phyloP scores from a whole-genome alignment of 768 basidiomycete genomes.

The Lyophyllum atratum region DNA sequence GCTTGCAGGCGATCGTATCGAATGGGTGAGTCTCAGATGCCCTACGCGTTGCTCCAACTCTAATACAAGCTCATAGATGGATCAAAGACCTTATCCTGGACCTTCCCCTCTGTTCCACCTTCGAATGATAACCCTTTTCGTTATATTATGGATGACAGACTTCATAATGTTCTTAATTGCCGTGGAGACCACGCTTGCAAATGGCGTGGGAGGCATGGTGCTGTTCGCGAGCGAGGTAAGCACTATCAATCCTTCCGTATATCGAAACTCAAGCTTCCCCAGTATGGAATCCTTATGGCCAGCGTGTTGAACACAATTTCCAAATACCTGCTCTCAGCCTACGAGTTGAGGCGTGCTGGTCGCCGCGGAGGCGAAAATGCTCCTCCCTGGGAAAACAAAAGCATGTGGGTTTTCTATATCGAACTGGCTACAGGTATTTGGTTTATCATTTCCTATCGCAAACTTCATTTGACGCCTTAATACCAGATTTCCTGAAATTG shows the following conservation, averaged over 20 bases:
- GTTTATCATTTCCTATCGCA: neutral
- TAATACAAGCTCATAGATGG: conserved; percentile 70
- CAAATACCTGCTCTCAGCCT: conserved; percentile 80
- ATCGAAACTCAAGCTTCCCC: conserved; percentile 13
- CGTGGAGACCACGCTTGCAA: conserved; percentile 74
- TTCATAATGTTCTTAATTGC: conserved; percentile 77
- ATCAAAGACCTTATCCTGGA: conserved; percentile 89
- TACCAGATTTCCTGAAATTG: conserved; percentile 88
- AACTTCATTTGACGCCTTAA: conserved; percentile 9
- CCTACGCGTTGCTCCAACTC: neutral
- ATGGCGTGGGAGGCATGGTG: conserved; percentile 89
- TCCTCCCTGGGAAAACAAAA: conserved; percentile 96
- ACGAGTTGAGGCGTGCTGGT: conserved; percentile 81
- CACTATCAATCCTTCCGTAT: conserved; percentile 5
- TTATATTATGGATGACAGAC: conserved; percentile 76
- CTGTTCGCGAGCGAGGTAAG: conserved; percentile 92
- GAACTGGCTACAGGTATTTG: conserved; percentile 84
- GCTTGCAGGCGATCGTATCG: conserved; percentile 92
- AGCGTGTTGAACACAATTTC: conserved; percentile 75
- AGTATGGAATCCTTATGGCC: conserved; percentile 91
- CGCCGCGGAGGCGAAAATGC: conserved; percentile 80
- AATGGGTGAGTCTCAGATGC: conserved; percentile 67
- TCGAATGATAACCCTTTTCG: conserved; percentile 74
- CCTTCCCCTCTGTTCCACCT: conserved; percentile 83
- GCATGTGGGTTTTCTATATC: conserved; percentile 95